Evolutionary conservation across 495 filamentous ascomycete genomes (phyloP), one percentile per base, ranked within the genome.

Genomic region (Podospora australis): DNA sequence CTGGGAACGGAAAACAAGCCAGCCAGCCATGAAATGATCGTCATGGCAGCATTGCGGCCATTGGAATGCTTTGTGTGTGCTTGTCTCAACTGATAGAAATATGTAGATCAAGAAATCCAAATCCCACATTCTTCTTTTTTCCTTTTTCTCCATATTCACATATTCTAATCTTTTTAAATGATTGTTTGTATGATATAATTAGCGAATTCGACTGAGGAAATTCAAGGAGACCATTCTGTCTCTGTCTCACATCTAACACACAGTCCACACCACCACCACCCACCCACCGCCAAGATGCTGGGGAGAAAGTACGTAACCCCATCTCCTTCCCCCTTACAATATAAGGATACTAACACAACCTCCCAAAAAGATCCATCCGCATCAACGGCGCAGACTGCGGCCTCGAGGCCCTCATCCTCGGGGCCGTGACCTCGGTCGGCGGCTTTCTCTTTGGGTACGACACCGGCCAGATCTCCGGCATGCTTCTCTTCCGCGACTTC

Each of bases 371-470:
- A 35, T 65, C 60, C 35, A 54, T 66, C 44, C 58, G 52, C 35
- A 46, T 66, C 48, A 60, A 66, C 55, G 63, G 63, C 30, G 63
- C 63, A 48, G 59, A 65, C 50, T 63, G 62, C 39, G 63, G 63
- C 28, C 17, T 53, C 40, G 63, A 67, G 41, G 48, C 64, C 35
- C 26, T 70, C 21, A 25, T 71, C 32, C 64, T 71, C 53, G 61
- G 65, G 16, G 53, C 52, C 24, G 48, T 67, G 25, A 72, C 70
- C 17, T 70, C 84, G 7, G 82, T 88, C 72, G 84, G 84, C 58
- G 84, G 84, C 52, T 83, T 88, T 62, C 81, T 88, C 49, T 88
- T 87, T 52, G 81, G 81, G 55, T 86, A 86, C 49, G 81, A 86
- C 25, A 87, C 82, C 52, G 74, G 74, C 43, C 74, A 77, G 59